phyloP scores from a whole-genome alignment of 345 rosid genomes.

The Acer negundo region DNA sequence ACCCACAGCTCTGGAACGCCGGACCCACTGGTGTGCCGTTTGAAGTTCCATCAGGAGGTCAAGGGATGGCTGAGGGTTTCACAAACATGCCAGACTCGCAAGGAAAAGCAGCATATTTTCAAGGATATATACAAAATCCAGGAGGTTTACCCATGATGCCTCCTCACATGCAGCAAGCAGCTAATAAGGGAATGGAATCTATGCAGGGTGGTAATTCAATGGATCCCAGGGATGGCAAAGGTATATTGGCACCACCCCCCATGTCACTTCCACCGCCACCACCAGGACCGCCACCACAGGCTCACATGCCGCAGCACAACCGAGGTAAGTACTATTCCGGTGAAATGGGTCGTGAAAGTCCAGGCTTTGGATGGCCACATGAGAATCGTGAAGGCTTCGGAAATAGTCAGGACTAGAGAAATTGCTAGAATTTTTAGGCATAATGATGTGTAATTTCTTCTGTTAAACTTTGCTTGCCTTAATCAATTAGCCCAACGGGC shows the following conservation, averaged over 20 bases:
- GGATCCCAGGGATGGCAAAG: conserved; percentile 54
- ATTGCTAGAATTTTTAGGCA: neutral
- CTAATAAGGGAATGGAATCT: conserved; percentile 46
- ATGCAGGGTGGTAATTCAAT: conserved; percentile 35
- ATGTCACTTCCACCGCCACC: conserved; percentile 47
- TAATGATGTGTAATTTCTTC: conserved; percentile 17
- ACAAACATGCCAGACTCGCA: conserved; percentile 43
- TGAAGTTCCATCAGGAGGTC: conserved; percentile 41
- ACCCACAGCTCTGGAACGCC: conserved; percentile 71
- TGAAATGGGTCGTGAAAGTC: conserved; percentile 61
- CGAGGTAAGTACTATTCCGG: conserved; percentile 55
- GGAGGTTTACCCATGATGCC: conserved; percentile 43
- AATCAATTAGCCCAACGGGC: conserved; percentile 5
- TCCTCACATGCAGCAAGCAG: conserved; percentile 37
- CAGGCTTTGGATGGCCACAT: conserved; percentile 72
- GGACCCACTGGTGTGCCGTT: conserved; percentile 42
- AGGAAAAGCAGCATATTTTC: conserved; percentile 46
- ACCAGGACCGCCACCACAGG: conserved; percentile 46
- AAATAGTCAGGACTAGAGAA: conserved; percentile 49
- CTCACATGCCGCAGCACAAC: conserved; percentile 42
- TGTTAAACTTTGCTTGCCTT: neutral
- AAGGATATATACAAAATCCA: conserved; percentile 55
- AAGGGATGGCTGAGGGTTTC: conserved; percentile 45
- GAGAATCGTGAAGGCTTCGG: conserved; percentile 74
- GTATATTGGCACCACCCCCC: conserved; percentile 52